Percentiles rank a stretch among this genome's conserved stretches.
phyloP scores from a whole-genome alignment of 2,329 filamentous ascomycete genomes.

The Xylaria hypoxylon region DNA sequence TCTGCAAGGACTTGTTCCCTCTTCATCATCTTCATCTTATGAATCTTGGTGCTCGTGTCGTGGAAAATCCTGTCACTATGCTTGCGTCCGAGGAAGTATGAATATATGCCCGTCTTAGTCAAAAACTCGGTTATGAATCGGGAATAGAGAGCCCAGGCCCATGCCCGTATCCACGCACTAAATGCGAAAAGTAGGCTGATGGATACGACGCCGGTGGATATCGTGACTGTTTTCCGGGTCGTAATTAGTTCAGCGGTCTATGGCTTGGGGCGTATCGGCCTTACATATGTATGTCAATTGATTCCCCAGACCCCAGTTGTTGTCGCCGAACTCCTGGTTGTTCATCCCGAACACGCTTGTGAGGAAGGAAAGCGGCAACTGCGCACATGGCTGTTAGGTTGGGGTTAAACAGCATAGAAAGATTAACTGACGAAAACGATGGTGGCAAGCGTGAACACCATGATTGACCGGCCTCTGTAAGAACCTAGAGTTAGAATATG shows the following conservation, averaged over 20 bases:
- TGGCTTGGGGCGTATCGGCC: background rate
- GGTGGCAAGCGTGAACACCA: constrained; percentile 61
- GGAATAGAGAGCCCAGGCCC: constrained; percentile 30
- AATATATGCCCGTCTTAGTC: constrained; percentile 11
- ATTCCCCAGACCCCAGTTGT: constrained; percentile 19
- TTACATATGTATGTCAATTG: constrained; percentile 46
- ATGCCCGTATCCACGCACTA: constrained; percentile 18
- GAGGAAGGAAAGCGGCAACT: constrained; percentile 56
- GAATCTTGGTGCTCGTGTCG: background rate
- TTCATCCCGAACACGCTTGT: constrained; percentile 57
- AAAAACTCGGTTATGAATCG: background rate
- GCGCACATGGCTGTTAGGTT: background rate
- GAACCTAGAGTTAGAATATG: background rate
- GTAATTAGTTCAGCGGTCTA: background rate
- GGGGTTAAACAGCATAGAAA: too few relatives aligned
- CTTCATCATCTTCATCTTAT: background rate
- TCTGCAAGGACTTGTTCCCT: background rate
- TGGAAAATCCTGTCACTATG: background rate
- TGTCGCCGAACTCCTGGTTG: constrained; percentile 39
- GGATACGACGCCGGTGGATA: constrained; percentile 32
- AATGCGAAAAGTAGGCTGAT: constrained; percentile 31
- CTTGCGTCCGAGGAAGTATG: constrained; percentile 6
- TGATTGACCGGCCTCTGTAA: constrained; percentile 54
- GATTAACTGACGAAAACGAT: constrained; percentile 57
- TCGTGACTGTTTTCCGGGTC: background rate